Evolutionary conservation across 139 green algal species (phyloP).

Genomic region (Spirogloea muscicola): DNA sequence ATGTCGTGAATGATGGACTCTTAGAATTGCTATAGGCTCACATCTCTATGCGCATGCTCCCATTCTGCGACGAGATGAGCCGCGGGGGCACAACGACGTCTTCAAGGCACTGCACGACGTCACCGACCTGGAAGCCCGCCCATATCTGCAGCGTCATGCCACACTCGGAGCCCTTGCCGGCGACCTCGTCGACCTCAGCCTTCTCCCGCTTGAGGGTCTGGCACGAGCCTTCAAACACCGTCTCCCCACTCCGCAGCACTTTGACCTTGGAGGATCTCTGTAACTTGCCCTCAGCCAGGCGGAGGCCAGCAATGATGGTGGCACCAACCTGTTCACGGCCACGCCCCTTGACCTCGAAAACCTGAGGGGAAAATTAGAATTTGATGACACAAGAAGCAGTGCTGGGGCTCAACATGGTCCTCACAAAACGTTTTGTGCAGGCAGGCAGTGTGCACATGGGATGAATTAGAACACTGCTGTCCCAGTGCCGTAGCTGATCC

Average conservation of each 20-base stretch:
- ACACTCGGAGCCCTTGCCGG: slow-evolving; percentile 19
- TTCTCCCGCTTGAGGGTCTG: slow-evolving; percentile 24
- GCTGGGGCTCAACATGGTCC: too few species aligned
- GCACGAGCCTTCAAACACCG: slow-evolving; percentile 19
- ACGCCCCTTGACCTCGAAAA: slow-evolving; percentile 35
- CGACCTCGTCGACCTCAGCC: slow-evolving; percentile 25
- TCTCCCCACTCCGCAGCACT: slow-evolving; percentile 16
- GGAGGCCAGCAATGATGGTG: slow-evolving; percentile 19
- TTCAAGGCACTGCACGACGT: slow-evolving; percentile 30
- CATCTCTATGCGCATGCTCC: slow-evolving; percentile 25
- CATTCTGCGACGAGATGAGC: slow-evolving; percentile 20
- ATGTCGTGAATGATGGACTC: too few species aligned
- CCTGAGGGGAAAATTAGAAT: not conserved
- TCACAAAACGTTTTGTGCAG: too few species aligned
- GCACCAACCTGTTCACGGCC: not conserved
- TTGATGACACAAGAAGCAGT: not conserved
- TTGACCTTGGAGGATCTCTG: slow-evolving; percentile 1
- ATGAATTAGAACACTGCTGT: too few species aligned
- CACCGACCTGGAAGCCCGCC: slow-evolving; percentile 21
- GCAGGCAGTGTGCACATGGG: too few species aligned
- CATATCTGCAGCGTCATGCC: slow-evolving; percentile 28
- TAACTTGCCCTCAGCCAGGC: slow-evolving; percentile 22
- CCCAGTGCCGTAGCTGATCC: too few species aligned
- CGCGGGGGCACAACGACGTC: slow-evolving; percentile 12
- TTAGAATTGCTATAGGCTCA: too few species aligned